A percentile compares a stretch with the other conserved stretches of the same genome.
These are phyloP conservation scores for Poa pratensis DNA, from an alignment of 176 grass and related monocot genomes.

Conservation along the genomic window DNA sequence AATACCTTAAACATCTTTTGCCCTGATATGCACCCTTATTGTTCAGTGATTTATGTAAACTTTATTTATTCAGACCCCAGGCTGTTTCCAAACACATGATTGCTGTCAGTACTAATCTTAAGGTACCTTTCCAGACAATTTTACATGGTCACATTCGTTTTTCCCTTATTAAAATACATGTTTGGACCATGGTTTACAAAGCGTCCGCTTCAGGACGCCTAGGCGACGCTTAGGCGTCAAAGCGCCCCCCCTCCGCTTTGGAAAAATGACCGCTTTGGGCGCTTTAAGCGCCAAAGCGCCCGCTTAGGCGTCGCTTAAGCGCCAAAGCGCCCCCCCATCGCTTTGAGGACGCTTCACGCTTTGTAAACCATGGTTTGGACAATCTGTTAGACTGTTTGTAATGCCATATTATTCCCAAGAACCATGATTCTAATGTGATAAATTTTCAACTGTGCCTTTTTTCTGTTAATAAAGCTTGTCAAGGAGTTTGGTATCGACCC, in stretches of 20 bases:
- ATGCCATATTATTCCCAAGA: neutral
- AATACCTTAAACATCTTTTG: constrained; percentile 33
- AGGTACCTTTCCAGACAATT: constrained; percentile 47
- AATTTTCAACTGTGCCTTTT: constrained; percentile 22
- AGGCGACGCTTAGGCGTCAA: too few relatives aligned
- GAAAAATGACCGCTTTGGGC: too few relatives aligned
- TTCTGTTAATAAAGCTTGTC: constrained; percentile 77
- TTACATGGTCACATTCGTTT: constrained; percentile 6
- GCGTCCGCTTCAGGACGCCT: too few relatives aligned
- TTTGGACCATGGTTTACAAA: too few relatives aligned
- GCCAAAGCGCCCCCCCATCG: too few relatives aligned
- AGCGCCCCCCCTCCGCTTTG: too few relatives aligned
- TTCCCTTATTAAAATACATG: neutral
- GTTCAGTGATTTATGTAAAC: constrained; percentile 34
- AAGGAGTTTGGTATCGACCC: constrained; percentile 93
- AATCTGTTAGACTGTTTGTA: constrained; percentile 6
- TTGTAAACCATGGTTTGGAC: too few relatives aligned
- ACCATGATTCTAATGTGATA: constrained; percentile 20
- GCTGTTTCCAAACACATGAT: constrained; percentile 99
- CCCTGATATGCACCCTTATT: neutral
- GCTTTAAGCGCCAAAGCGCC: too few relatives aligned
- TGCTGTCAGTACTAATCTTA: constrained; percentile 96
- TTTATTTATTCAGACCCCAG: constrained; percentile 57
- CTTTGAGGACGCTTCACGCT: too few relatives aligned
- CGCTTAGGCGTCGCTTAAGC: too few relatives aligned